Conservation (phyloP, 345 rosid species). For the Melaleuca quinquenervia region DNA sequence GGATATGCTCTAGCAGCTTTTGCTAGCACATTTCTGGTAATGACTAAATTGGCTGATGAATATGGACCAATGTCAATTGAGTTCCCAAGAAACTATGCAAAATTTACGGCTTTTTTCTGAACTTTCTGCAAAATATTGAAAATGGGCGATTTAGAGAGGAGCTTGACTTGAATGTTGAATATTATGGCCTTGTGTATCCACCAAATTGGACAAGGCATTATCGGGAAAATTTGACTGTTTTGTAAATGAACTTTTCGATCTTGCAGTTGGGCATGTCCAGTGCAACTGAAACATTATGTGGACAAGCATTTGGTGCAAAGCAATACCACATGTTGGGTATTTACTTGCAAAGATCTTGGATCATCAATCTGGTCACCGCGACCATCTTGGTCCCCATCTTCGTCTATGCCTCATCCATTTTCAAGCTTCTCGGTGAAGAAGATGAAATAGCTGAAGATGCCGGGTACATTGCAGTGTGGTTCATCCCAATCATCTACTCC, state of each 20-base stretch:
- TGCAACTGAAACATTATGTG: conserved; percentile 51
- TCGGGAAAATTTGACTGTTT: not conserved
- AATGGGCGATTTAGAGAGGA: not conserved
- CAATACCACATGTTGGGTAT: conserved; percentile 55
- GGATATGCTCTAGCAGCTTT: not conserved
- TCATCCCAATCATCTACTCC: conserved; percentile 34
- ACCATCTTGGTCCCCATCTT: conserved; percentile 31
- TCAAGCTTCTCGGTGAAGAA: conserved; percentile 29
- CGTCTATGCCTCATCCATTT: conserved; percentile 24
- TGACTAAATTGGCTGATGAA: not conserved
- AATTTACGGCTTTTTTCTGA: not conserved
- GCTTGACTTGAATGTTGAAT: not conserved
- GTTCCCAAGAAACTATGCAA: not conserved
- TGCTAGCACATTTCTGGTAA: not conserved
- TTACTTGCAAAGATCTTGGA: conserved; percentile 50
- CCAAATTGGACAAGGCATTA: not conserved
- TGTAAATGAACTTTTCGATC: not conserved
- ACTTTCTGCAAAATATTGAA: not conserved
- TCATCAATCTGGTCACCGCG: conserved; percentile 17
- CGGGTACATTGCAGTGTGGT: conserved; percentile 34
- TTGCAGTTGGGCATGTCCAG: conserved; percentile 49
- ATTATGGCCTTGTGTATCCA: not conserved
- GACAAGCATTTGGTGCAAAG: conserved; percentile 54
- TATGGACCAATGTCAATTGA: not conserved
- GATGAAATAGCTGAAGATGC: conserved; percentile 23